Conservation (phyloP, 495 filamentous ascomycete genomes). For the Aeminium ludgeri region DNA sequence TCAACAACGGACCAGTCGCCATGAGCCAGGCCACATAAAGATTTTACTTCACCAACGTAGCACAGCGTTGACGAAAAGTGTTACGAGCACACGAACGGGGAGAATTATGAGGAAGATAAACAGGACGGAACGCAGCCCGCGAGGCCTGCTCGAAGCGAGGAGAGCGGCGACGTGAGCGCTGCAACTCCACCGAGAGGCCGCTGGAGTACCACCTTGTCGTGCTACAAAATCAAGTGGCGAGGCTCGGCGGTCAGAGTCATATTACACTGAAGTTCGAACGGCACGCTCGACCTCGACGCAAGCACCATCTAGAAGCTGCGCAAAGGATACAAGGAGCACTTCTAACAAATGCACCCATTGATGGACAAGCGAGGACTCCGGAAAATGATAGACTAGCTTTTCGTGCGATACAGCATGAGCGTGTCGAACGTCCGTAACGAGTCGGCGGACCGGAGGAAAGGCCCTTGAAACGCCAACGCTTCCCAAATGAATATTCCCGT, state of each 20-base stretch:
- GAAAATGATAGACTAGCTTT: slow-evolving; percentile 36
- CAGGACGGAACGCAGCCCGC: slow-evolving; percentile 21
- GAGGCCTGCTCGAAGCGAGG: slow-evolving; percentile 16
- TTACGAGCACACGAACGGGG: slow-evolving; percentile 66
- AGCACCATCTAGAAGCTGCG: slow-evolving; percentile 46
- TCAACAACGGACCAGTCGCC: too few relatives aligned
- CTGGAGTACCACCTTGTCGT: slow-evolving; percentile 26
- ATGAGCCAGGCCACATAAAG: too few relatives aligned
- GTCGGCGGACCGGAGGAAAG: slow-evolving; percentile 9
- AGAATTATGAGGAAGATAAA: slow-evolving; percentile 45
- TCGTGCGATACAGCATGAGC: slow-evolving; percentile 18
- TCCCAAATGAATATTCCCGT: too few relatives aligned
- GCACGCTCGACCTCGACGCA: slow-evolving; percentile 46
- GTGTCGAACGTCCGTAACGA: not conserved
- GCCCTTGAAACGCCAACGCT: slow-evolving; percentile 40
- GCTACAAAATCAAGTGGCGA: slow-evolving; percentile 9
- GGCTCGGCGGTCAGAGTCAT: slow-evolving; percentile 10
- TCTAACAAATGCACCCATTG: slow-evolving; percentile 85
- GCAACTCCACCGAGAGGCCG: slow-evolving; percentile 17
- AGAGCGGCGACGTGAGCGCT: slow-evolving; percentile 18
- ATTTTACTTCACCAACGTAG: too few relatives aligned
- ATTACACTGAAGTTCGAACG: slow-evolving; percentile 29
- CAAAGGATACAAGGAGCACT: slow-evolving; percentile 55
- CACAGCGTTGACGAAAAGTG: too few relatives aligned
- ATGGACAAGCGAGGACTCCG: slow-evolving; percentile 39